phyloP scores from a whole-genome alignment of 2,329 filamentous ascomycete genomes.

The Pyrenochaeta sp. region DNA sequence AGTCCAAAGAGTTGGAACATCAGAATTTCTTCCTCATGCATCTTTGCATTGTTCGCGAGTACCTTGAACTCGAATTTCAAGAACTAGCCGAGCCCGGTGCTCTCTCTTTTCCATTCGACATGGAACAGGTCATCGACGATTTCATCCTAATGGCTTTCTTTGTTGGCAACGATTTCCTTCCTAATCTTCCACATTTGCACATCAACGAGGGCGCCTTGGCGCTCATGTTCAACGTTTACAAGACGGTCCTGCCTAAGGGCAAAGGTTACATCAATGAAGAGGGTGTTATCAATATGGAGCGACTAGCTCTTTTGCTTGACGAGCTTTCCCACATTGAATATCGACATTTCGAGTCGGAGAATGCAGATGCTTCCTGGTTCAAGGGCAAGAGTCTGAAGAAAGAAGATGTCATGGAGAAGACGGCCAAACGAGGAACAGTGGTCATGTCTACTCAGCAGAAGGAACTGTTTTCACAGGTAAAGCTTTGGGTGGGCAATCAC shows the following conservation, averaged over 20 bases:
- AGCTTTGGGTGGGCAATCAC: conserved; percentile 79
- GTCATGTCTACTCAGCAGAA: conserved; percentile 82
- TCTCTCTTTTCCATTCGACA: conserved; percentile 82
- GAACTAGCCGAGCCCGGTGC: conserved; percentile 78
- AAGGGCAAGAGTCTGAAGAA: conserved; percentile 82
- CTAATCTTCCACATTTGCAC: conserved; percentile 92
- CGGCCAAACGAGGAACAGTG: conserved; percentile 67
- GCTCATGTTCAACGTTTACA: conserved; percentile 98
- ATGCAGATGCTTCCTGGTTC: conserved; percentile 89
- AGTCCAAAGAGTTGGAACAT: conserved; percentile 95
- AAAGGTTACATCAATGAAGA: conserved; percentile 97
- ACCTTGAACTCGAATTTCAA: conserved; percentile 95
- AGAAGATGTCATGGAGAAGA: conserved; percentile 69
- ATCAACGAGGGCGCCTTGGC: conserved; percentile 98
- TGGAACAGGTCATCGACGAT: conserved; percentile 97
- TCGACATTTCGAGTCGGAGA: conserved; percentile 90
- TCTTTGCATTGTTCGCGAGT: conserved; percentile 96
- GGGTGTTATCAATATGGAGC: conserved; percentile 86
- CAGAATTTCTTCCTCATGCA: conserved; percentile 99
- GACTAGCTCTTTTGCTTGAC: conserved; percentile 78
- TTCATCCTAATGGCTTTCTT: conserved; percentile 99
- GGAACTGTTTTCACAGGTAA: conserved; percentile 80
- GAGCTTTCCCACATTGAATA: conserved; percentile 89
- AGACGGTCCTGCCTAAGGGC: conserved; percentile 82
- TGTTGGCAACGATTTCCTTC: conserved; percentile 98